phyloP scores from a whole-genome alignment of 306 rosid species.

The Trifolium dubium region DNA sequence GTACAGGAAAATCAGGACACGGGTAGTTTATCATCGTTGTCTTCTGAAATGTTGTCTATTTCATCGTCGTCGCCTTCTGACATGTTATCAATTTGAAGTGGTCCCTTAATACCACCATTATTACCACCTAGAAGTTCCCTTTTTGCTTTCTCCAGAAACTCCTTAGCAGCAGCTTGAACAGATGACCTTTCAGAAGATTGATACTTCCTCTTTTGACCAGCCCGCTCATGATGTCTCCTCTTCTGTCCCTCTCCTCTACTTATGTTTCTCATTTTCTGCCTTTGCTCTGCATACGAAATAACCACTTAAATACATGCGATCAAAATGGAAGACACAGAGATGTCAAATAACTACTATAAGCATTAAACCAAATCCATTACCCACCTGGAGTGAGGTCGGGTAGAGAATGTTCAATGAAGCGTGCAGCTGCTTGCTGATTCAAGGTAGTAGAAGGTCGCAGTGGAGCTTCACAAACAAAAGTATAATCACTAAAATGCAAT shows the following conservation, averaged over 20 bases:
- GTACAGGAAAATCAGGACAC: conserved; percentile 46
- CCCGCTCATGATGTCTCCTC: conserved; percentile 53
- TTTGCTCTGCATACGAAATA: conserved; percentile 61
- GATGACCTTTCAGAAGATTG: conserved; percentile 69
- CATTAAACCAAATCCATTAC: conserved; percentile 34
- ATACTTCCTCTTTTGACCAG: conserved; percentile 77
- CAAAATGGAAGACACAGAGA: conserved; percentile 17
- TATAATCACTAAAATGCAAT: conserved; percentile 31
- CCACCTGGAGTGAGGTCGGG: conserved; percentile 86
- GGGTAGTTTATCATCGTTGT: conserved; percentile 37
- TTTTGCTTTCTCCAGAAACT: conserved; percentile 89
- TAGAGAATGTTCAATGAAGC: conserved; percentile 85
- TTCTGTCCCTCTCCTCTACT: conserved; percentile 70
- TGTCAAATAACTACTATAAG: background rate
- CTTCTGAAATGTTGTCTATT: conserved; percentile 48
- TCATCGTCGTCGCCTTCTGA: conserved; percentile 51
- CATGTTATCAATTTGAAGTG: conserved; percentile 50
- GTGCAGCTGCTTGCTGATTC: conserved; percentile 85
- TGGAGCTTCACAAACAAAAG: conserved; percentile 74
- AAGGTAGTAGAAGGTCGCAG: conserved; percentile 82
- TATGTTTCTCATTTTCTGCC: conserved; percentile 65
- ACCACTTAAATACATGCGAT: conserved; percentile 30
- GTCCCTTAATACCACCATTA: conserved; percentile 69
- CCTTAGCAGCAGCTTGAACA: conserved; percentile 76
- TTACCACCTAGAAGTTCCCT: conserved; percentile 76